A percentile compares a stretch with the other conserved stretches of the same genome.
phyloP scores from a whole-genome alignment of 2,329 filamentous ascomycete species.

The Sclerotinia minor region DNA sequence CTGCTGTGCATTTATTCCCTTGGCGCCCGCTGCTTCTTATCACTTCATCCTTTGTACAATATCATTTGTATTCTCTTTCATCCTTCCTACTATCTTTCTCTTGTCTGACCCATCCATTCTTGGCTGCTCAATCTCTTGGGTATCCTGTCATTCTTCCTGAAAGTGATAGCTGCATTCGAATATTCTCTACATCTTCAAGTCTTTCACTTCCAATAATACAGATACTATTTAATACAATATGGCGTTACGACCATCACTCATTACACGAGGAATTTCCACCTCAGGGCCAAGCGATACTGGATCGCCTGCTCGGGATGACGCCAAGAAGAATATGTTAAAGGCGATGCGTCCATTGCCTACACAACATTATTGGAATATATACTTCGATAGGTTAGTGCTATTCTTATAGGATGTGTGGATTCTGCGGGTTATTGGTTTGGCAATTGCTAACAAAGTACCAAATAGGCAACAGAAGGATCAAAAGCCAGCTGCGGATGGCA shows the following conservation, averaged over 20 bases:
- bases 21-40: conserved; percentile 14
- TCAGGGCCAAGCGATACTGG: conserved; percentile 60
- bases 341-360: conserved; percentile 71
- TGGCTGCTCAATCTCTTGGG: background rate
- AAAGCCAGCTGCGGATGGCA: conserved; percentile 41
- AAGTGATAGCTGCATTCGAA: conserved; percentile 4
- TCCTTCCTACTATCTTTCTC: background rate
- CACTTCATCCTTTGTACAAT: conserved; percentile 19
- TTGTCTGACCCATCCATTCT: conserved; percentile 15
- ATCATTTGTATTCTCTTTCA: conserved; percentile 10
- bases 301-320: conserved; percentile 74
- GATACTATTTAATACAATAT: conserved; percentile 43
- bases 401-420: background rate
- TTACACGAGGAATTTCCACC: conserved; percentile 63
- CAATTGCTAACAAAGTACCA: background rate
- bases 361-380: conserved; percentile 78
- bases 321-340: conserved; percentile 81
- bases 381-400: conserved; percentile 57
- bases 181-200: background rate
- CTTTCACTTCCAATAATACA: background rate
- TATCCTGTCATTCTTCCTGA: background rate
- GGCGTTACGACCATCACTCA: conserved; percentile 58
- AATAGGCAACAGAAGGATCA: conserved; percentile 41
- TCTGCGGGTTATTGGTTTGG: conserved; percentile 2
- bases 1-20: conserved; percentile 22